Evolutionary conservation across 257 asterid species (phyloP).

Genomic region (Buddleja alternifolia): DNA sequence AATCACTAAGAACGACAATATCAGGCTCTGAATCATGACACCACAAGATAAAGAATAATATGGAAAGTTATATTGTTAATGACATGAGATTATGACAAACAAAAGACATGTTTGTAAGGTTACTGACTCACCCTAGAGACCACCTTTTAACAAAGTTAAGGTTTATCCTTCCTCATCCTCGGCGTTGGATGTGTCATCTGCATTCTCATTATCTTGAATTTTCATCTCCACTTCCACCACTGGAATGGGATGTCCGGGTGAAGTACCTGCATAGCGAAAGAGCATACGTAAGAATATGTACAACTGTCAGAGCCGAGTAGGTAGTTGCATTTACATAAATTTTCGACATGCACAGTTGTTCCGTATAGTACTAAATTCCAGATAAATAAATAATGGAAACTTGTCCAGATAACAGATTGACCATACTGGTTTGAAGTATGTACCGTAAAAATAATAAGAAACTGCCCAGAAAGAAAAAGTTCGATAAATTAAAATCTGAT

Average conservation of each 20-base stretch:
- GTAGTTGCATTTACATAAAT: not conserved
- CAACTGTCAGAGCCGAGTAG: not conserved
- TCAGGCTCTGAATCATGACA: no score
- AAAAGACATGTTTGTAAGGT: not conserved
- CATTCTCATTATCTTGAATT: conserved; percentile 26
- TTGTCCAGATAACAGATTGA: not conserved
- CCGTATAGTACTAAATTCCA: not conserved
- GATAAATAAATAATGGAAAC: not conserved
- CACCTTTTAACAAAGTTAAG: not conserved
- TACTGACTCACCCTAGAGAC: conserved; percentile 15
- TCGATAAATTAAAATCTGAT: not conserved
- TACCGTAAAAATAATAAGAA: not conserved
- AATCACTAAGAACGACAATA: no score
- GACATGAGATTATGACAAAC: not conserved
- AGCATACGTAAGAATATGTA: not conserved
- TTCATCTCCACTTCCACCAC: conserved; percentile 32
- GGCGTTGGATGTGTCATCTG: conserved; percentile 23
- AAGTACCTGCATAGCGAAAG: conserved; percentile 28
- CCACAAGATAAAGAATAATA: not conserved
- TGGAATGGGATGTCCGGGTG: conserved; percentile 32
- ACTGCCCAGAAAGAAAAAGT: not conserved
- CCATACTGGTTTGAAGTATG: not conserved
- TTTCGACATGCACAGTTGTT: not conserved
- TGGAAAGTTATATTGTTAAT: not conserved
- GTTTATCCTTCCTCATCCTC: conserved; percentile 39